phyloP scores from a whole-genome alignment of 805 yeast genomes.

The Isabelozyma gotoi region DNA sequence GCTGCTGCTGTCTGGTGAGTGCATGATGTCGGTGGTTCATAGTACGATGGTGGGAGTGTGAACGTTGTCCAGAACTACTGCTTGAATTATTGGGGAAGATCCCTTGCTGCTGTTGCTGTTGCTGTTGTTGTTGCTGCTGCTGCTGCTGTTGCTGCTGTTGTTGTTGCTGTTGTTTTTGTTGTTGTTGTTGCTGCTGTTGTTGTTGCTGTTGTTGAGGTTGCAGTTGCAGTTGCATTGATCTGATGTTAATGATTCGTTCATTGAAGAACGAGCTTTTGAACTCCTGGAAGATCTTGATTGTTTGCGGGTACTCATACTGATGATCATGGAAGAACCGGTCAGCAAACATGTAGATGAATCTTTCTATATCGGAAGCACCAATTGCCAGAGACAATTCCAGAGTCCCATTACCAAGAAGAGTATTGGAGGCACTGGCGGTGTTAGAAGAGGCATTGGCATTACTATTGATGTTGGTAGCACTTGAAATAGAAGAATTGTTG shows the following conservation, averaged over 20 bases:
- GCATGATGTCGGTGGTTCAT: conserved; percentile 1
- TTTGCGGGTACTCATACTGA: conserved; percentile 43
- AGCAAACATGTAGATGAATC: conserved; percentile 40
- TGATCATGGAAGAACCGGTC: conserved; percentile 41
- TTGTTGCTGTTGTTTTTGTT: conserved; percentile 5
- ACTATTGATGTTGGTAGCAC: conserved; percentile 7
- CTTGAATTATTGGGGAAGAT: neutral
- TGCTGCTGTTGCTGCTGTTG: conserved; percentile 5
- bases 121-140: conserved; percentile 6
- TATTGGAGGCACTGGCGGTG: conserved; percentile 1
- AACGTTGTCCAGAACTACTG: conserved; percentile 2
- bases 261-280: conserved; percentile 41
- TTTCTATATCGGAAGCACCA: conserved; percentile 34
- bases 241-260: conserved; percentile 36
- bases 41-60: neutral
- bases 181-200: conserved; percentile 5
- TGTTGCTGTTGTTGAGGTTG: conserved; percentile 7
- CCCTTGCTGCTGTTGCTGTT: conserved; percentile 5
- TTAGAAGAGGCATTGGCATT: conserved; percentile 7
- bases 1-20: conserved; percentile 2
- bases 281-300: conserved; percentile 42
- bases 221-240: conserved; percentile 18
- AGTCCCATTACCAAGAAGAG: neutral
- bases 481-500: conserved; percentile 1
- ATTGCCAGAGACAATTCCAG: conserved; percentile 10